A percentile compares a stretch with the other conserved stretches of the same genome.
phyloP scores from a whole-genome alignment of 2,329 filamentous ascomycete genomes.

The Stagonosporopsis tanaceti region DNA sequence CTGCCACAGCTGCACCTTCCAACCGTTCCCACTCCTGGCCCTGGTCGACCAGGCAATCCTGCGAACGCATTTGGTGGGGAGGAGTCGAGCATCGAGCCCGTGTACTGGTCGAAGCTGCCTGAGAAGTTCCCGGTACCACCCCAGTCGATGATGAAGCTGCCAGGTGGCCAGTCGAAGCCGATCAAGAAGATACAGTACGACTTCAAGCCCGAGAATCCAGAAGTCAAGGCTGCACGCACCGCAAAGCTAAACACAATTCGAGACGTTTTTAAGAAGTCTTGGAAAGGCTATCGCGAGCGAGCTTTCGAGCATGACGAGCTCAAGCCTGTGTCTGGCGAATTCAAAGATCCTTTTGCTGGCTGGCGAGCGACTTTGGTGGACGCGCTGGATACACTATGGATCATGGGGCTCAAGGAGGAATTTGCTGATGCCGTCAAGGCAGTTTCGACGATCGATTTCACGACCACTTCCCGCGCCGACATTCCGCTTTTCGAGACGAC shows the following conservation, averaged over 20 bases:
- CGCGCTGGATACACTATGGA: slow-evolving; percentile 74
- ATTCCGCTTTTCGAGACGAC: slow-evolving; percentile 76
- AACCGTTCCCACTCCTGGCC: slow-evolving; percentile 26
- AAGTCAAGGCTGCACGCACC: slow-evolving; percentile 64
- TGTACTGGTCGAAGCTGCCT: slow-evolving; percentile 76
- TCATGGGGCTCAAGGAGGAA: slow-evolving; percentile 71
- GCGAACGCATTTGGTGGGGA: slow-evolving; percentile 33
- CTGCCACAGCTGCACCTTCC: slow-evolving; percentile 24
- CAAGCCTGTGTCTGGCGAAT: slow-evolving; percentile 71
- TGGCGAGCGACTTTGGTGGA: slow-evolving; percentile 92
- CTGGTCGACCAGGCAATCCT: slow-evolving; percentile 23
- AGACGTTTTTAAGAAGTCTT: slow-evolving; percentile 77
- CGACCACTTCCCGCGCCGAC: slow-evolving; percentile 56
- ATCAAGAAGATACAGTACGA: slow-evolving; percentile 80
- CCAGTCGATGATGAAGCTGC: slow-evolving; percentile 76
- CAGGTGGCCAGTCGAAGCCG: slow-evolving; percentile 71
- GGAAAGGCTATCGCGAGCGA: slow-evolving; percentile 79
- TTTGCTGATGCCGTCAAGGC: slow-evolving; percentile 70
- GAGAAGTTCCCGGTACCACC: slow-evolving; percentile 81
- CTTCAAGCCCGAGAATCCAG: slow-evolving; percentile 70
- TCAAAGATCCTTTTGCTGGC: slow-evolving; percentile 84
- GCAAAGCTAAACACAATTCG: slow-evolving; percentile 73
- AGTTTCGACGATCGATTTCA: slow-evolving; percentile 68
- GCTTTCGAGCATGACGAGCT: slow-evolving; percentile 92
- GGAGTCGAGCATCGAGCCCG: slow-evolving; percentile 33